Conservation (phyloP, 495 filamentous ascomycete genomes). For the Penicillium parvum region DNA sequence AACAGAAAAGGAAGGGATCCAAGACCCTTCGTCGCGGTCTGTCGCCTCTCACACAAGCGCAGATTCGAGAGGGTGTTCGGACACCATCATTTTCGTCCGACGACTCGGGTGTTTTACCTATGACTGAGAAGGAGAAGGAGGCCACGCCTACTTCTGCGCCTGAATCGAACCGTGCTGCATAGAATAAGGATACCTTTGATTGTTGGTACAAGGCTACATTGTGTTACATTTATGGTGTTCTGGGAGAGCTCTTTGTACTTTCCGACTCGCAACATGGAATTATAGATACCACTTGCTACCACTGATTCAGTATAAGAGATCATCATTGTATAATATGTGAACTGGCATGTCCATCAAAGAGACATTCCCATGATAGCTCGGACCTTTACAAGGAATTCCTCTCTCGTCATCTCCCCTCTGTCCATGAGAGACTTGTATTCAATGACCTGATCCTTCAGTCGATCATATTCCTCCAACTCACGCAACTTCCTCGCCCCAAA, state of each 20-base stretch:
- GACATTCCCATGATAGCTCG: too few relatives aligned
- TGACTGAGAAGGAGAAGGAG: conserved; percentile 26
- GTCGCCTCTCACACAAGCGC: conserved; percentile 43
- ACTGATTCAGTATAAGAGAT: too few relatives aligned
- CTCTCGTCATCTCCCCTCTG: background rate
- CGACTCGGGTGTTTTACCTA: conserved; percentile 25
- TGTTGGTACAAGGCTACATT: background rate
- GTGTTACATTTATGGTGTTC: background rate
- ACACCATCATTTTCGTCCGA: conserved; percentile 38
- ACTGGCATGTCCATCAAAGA: too few relatives aligned
- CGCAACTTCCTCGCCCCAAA: too few relatives aligned
- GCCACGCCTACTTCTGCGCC: conserved; percentile 15
- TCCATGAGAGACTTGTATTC: background rate
- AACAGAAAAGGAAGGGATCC: conserved; percentile 34
- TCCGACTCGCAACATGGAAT: too few relatives aligned
- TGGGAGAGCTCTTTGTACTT: background rate
- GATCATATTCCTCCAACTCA: too few relatives aligned
- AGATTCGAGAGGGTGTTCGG: conserved; percentile 38
- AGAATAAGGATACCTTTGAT: background rate
- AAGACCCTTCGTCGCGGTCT: conserved; percentile 34
- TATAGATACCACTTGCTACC: too few relatives aligned
- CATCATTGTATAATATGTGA: too few relatives aligned
- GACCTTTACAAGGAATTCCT: background rate
- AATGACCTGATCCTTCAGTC: too few relatives aligned
- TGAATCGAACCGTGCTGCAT: conserved; percentile 9